Conservation (phyloP, 768 basidiomycete genomes). For the Lactifluus piperatus region DNA sequence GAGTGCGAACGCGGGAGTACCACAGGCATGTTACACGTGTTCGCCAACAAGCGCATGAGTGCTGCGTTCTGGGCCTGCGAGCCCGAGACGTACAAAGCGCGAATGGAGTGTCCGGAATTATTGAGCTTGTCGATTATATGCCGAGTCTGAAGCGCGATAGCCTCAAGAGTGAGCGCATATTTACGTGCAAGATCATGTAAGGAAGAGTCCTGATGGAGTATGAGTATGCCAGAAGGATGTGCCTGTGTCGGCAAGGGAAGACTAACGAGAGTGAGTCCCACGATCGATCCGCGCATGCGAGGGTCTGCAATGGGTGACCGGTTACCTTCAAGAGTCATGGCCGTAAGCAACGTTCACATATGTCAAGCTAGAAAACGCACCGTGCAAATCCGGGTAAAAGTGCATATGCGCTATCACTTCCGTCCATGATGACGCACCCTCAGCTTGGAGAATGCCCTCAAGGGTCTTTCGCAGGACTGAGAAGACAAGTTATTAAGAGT, state of each 20-base stretch:
- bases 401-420: conserved; percentile 88
- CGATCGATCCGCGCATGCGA: conserved; percentile 88
- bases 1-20: conserved; percentile 69
- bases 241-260: neutral
- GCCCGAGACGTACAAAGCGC: conserved; percentile 84
- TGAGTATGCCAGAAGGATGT: neutral
- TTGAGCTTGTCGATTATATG: conserved; percentile 94
- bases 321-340: conserved; percentile 52
- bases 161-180: conserved; percentile 85
- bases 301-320: conserved; percentile 93
- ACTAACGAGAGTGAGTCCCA: conserved; percentile 71
- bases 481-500: neutral
- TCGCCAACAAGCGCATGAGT: conserved; percentile 85
- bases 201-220: conserved; percentile 45
- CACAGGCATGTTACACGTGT: conserved; percentile 74
- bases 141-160: conserved; percentile 88
- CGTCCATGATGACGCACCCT: conserved; percentile 51
- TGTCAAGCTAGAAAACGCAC: conserved; percentile 30
- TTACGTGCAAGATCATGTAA: conserved; percentile 80
- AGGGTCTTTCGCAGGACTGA: conserved; percentile 69
- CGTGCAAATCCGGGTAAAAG: conserved; percentile 93
- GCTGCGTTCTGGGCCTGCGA: conserved; percentile 86
- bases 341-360: neutral
- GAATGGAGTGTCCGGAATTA: conserved; percentile 71
- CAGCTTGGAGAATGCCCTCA: conserved; percentile 51